Conservation (phyloP, 192 early-diverging fungal species). For the Backusella westeae region DNA sequence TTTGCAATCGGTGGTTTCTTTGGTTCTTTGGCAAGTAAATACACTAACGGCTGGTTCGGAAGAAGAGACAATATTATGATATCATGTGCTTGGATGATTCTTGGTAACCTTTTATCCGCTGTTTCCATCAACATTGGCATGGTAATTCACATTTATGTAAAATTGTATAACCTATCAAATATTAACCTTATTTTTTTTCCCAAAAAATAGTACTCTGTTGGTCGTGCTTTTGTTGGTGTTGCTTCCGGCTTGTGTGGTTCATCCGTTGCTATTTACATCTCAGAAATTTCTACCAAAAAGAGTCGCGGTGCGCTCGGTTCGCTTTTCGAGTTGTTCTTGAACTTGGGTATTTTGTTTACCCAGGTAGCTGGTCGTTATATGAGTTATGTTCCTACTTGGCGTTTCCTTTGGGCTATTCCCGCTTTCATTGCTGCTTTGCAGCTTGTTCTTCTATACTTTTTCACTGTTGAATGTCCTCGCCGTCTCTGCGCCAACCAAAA, state of each 20-base stretch:
- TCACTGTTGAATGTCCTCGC: conserved; percentile 75
- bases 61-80: conserved; percentile 58
- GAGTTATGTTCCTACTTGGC: conserved; percentile 64
- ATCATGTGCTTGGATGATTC: conserved; percentile 63
- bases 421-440: conserved; percentile 61
- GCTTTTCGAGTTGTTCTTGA: conserved; percentile 76
- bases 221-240: conserved; percentile 74
- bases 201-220: conserved; percentile 45
- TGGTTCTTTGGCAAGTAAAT: conserved; percentile 52
- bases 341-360: conserved; percentile 75
- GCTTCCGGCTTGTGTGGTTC: conserved; percentile 68
- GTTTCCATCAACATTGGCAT: conserved; percentile 60
- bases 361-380: conserved; percentile 65
- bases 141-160: conserved; percentile 37
- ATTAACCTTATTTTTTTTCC: neutral
- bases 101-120: conserved; percentile 62
- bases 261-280: conserved; percentile 65
- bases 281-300: conserved; percentile 75
- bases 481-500: conserved; percentile 64
- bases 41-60: conserved; percentile 43
- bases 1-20: conserved; percentile 55
- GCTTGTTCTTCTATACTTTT: conserved; percentile 57
- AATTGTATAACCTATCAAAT: neutral
- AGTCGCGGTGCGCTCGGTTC: conserved; percentile 71
- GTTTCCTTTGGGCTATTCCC: conserved; percentile 66